Percentiles rank a stretch among this genome's conserved stretches.
Evolutionary conservation across 2,329 filamentous ascomycete species (phyloP).

Genomic region (Pseudogymnoascus sp.): DNA sequence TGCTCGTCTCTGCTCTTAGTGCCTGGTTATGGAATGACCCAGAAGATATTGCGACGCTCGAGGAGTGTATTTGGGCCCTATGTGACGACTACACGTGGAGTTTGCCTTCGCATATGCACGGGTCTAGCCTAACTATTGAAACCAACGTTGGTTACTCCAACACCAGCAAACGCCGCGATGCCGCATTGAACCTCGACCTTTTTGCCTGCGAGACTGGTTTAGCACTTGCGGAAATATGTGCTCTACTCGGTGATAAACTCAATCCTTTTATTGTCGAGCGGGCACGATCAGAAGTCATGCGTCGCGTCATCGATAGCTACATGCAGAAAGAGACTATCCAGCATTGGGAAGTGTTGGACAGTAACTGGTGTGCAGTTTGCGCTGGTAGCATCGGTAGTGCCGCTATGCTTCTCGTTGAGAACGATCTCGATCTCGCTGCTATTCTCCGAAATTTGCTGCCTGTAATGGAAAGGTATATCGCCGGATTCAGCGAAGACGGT

Average conservation of each 20-base stretch:
- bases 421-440: background rate
- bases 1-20: background rate
- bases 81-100: constrained; percentile 7
- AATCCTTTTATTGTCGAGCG: background rate
- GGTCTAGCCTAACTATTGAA: background rate
- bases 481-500: background rate
- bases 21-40: background rate
- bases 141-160: background rate
- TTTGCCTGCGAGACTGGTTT: background rate
- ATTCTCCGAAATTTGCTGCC: background rate
- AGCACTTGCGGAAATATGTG: background rate
- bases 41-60: background rate
- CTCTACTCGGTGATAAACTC: background rate
- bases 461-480: background rate
- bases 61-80: background rate
- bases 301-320: background rate
- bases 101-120: background rate
- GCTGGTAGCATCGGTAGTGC: background rate
- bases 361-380: constrained; percentile 4
- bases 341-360: background rate
- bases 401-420: background rate
- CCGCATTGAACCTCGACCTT: constrained; percentile 3
- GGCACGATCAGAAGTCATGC: background rate
- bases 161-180: background rate
- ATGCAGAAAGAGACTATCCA: background rate